Evolutionary conservation across 208 protist genomes (phyloP), one percentile per base, ranked within the genome.

Genomic region (Acanthamoeba healyi): DNA sequence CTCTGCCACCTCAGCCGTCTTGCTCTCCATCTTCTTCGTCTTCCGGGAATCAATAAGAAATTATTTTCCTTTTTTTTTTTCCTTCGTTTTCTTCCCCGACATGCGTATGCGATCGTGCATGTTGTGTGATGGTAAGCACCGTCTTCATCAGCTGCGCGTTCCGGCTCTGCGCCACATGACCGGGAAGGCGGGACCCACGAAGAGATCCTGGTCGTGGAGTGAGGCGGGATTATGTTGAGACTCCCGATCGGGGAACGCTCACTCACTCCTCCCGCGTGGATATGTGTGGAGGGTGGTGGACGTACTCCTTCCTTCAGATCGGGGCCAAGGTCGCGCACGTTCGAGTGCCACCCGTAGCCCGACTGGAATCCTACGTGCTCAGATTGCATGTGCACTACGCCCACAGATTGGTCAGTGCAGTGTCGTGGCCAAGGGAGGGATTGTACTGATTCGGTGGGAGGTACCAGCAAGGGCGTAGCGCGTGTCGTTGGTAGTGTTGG

Each of bases 271-370:
- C n/a, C n/a, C n/a, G n/a, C n/a, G n/a, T n/a, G n/a, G n/a, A 9
- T 1, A 10, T 54, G 46, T 51, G 46, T 15, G 4, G 14, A 24
- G 49, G 49, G 49, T 24, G 2, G 5, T 6, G 15, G 49, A 34
- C 67, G 4, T 77, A 77, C 44, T 5, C 77, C 77, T 6, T 87
- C 77, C 77, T 87, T 5, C 9, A 56, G n/a, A n/a, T 42, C 26
- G 26, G 77, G 77, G 7, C 77, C 77, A 36, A 86, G 19, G 77
- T 86, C 77, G 26, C 38, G 44, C 77, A 58, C 77, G 40, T 86
- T 46, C 19, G 38, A 58, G 46, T 86, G 77, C 77, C 77, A 86
- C 15, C 77, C 77, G 56, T 32, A n/a, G 0, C 77, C 77, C 9
- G 77, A 46, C 44, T 58, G 77, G 26, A 42, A 86, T 4, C 77